These are phyloP conservation scores for Crithidia mellificae DNA, from an alignment of 208 protist species.

Conservation along the genomic window DNA sequence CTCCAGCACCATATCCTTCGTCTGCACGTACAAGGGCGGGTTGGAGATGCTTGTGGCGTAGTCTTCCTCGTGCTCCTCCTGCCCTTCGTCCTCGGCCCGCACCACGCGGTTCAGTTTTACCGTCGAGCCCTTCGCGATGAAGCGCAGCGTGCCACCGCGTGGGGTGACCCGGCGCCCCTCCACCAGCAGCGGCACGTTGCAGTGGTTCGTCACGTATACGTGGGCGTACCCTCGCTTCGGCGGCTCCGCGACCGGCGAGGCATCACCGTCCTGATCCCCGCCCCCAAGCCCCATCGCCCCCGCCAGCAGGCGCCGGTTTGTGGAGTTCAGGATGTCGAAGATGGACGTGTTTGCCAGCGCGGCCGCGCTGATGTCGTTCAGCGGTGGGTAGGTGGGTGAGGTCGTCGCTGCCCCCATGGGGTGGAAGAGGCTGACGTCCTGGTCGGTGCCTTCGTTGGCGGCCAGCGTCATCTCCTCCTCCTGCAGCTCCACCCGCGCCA, in stretches of 20 bases:
- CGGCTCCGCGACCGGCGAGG: neutral
- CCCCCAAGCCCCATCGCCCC: neutral
- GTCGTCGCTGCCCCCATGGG: slow-evolving; percentile 14
- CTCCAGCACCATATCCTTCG: slow-evolving; percentile 57
- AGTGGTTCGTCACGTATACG: slow-evolving; percentile 61
- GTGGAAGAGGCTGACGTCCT: slow-evolving; percentile 11
- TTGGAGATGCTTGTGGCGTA: slow-evolving; percentile 54
- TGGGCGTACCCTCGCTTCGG: slow-evolving; percentile 39
- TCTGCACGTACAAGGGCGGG: slow-evolving; percentile 61
- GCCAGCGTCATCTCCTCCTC: slow-evolving; percentile 23
- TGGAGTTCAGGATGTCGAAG: slow-evolving; percentile 34
- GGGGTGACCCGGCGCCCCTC: slow-evolving; percentile 37
- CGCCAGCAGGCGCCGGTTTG: slow-evolving; percentile 14
- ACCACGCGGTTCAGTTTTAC: slow-evolving; percentile 34
- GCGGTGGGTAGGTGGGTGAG: slow-evolving; percentile 8
- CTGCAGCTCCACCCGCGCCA: slow-evolving; percentile 18
- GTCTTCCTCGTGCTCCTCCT: slow-evolving; percentile 26
- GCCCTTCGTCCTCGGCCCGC: slow-evolving; percentile 16
- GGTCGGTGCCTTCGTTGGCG: neutral
- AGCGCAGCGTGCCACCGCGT: slow-evolving; percentile 46
- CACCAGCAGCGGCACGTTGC: slow-evolving; percentile 41
- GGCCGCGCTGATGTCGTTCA: slow-evolving; percentile 15
- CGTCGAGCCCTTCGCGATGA: slow-evolving; percentile 32
- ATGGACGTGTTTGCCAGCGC: slow-evolving; percentile 26
- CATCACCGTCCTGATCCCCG: slow-evolving; percentile 1